phyloP scores from a whole-genome alignment of 192 early-diverging fungal genomes.

The Coemansia sp. region DNA sequence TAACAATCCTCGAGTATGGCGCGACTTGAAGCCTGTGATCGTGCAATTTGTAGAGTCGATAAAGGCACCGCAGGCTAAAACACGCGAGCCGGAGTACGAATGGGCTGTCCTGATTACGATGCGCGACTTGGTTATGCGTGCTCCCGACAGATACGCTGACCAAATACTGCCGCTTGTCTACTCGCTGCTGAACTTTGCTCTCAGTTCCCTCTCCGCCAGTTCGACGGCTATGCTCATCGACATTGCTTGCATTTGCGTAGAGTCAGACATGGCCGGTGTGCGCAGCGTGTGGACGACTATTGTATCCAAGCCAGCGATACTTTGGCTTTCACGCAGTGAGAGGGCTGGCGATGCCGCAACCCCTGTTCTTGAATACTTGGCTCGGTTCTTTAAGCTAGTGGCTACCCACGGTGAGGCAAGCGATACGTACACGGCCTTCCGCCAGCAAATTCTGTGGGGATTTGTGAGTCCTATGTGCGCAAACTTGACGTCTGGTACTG shows the following conservation, averaged over 20 bases:
- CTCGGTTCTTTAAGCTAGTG: constrained; percentile 23
- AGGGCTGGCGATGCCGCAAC: background rate
- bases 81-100: constrained; percentile 30
- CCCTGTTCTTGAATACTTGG: constrained; percentile 17
- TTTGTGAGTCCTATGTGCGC: constrained; percentile 12
- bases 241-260: constrained; percentile 24
- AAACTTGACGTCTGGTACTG: background rate
- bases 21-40: constrained; percentile 28
- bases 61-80: constrained; percentile 6
- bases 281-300: constrained; percentile 39
- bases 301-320: constrained; percentile 16
- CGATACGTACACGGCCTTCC: constrained; percentile 30
- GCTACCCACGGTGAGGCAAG: constrained; percentile 30
- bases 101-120: constrained; percentile 36
- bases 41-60: constrained; percentile 31
- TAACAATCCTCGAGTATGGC: constrained; percentile 41
- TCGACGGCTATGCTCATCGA: constrained; percentile 30
- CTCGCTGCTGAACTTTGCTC: constrained; percentile 31
- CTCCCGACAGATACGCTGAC: constrained; percentile 35
- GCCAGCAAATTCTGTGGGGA: constrained; percentile 16
- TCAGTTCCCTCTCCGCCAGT: constrained; percentile 10
- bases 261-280: constrained; percentile 25
- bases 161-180: constrained; percentile 34
- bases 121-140: constrained; percentile 29
- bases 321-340: constrained; percentile 17